Conservation (phyloP, 192 early-diverging fungal species). For the Coemansia sp. region DNA sequence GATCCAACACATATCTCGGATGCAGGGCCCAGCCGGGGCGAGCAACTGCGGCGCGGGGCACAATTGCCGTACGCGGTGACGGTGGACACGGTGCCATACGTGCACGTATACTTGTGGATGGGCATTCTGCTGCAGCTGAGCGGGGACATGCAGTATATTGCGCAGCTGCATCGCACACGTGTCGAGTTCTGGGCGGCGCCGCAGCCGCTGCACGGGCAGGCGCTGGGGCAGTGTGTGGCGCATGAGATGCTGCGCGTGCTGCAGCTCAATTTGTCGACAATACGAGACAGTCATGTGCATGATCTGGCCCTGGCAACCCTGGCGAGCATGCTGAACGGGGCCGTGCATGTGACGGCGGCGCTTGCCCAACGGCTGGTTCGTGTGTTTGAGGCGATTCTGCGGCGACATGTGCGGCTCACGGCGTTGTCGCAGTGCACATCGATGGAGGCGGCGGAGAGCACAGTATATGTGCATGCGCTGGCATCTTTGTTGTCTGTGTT, state of each 20-base stretch:
- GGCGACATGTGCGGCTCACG: conserved; percentile 26
- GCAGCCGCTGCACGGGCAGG: conserved; percentile 37
- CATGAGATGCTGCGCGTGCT: conserved; percentile 20
- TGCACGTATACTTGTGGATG: conserved; percentile 43
- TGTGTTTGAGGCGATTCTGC: conserved; percentile 47
- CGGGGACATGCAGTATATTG: conserved; percentile 36
- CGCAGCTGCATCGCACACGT: conserved; percentile 38
- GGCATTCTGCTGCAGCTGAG: conserved; percentile 28
- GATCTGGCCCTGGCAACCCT: conserved; percentile 36
- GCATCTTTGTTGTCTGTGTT: conserved; percentile 34
- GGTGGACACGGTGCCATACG: conserved; percentile 37
- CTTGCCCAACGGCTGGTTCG: conserved; percentile 46
- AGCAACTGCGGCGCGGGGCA: conserved; percentile 28
- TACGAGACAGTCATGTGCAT: conserved; percentile 48
- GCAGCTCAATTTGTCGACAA: conserved; percentile 48
- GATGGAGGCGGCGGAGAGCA: conserved; percentile 20
- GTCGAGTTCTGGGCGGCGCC: conserved; percentile 47
- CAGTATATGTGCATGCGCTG: conserved; percentile 40
- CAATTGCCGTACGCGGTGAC: conserved; percentile 20
- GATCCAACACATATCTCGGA: too few relatives aligned
- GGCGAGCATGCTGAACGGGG: conserved; percentile 32
- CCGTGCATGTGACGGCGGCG: conserved; percentile 21
- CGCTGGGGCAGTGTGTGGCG: conserved; percentile 34
- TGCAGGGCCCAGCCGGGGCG: conserved; percentile 7
- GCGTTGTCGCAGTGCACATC: conserved; percentile 1